phyloP scores from a whole-genome alignment of 2,329 filamentous ascomycete genomes.

The Aphanoascus verrucosus region DNA sequence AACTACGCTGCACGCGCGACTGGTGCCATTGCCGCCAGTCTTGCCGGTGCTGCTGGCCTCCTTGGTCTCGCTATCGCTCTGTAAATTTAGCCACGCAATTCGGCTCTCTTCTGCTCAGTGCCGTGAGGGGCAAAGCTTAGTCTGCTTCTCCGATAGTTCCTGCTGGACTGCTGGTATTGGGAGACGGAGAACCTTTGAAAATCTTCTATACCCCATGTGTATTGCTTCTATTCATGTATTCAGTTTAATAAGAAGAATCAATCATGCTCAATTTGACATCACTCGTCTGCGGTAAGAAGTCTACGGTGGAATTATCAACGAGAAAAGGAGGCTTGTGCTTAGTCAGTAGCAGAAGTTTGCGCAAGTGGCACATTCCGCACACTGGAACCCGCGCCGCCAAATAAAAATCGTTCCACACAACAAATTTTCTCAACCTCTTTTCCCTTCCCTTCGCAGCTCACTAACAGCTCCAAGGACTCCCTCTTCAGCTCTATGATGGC shows the following conservation, averaged over 20 bases:
- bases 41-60: conserved; percentile 18
- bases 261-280: background rate
- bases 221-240: conserved; percentile 5
- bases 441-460: background rate
- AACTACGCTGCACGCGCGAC: conserved; percentile 12
- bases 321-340: background rate
- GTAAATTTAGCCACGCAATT: conserved; percentile 7
- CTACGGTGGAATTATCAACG: too few species aligned
- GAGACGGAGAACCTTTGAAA: background rate
- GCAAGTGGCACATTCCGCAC: background rate
- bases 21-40: conserved; percentile 13
- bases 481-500: background rate
- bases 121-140: background rate
- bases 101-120: background rate
- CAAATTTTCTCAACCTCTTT: conserved; percentile 1
- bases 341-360: background rate
- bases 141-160: background rate
- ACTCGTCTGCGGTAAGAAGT: background rate
- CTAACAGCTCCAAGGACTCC: background rate
- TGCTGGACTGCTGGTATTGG: background rate
- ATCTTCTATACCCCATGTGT: conserved; percentile 7
- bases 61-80: conserved; percentile 17
- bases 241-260: background rate
- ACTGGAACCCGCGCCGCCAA: background rate
- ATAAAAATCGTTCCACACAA: conserved; percentile 5